These are phyloP conservation scores for Neoascochyta sp. DNA, from an alignment of 2,329 filamentous ascomycete genomes.

Conservation along the genomic window DNA sequence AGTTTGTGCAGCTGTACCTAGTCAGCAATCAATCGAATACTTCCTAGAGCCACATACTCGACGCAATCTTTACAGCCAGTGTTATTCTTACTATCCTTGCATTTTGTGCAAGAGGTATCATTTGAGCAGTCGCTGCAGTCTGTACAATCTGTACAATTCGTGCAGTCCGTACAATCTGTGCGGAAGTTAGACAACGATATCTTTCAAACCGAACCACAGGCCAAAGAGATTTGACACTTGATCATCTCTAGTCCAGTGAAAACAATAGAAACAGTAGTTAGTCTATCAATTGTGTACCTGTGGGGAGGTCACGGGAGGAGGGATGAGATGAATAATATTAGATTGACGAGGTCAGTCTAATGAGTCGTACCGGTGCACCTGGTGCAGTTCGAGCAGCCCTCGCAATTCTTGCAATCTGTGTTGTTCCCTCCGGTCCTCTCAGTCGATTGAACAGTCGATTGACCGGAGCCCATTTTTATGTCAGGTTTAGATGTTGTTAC, in stretches of 20 bases:
- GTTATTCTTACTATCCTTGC: background rate
- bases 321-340: background rate
- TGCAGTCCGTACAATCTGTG: conserved; percentile 2
- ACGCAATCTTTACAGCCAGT: conserved; percentile 1
- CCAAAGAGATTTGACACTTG: too few relatives aligned
- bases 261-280: background rate
- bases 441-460: too few relatives aligned
- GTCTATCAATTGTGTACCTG: background rate
- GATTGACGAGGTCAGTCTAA: too few relatives aligned
- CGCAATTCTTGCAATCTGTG: conserved; percentile 1
- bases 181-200: background rate
- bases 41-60: background rate
- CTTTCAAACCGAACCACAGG: background rate
- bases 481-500: too few relatives aligned
- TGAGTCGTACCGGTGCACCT: background rate
- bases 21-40: background rate
- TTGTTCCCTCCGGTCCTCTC: too few relatives aligned
- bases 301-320: background rate
- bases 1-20: conserved; percentile 5
- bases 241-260: background rate
- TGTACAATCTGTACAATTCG: conserved; percentile 1
- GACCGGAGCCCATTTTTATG: too few relatives aligned
- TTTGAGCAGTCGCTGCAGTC: background rate
- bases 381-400: conserved; percentile 2
- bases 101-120: too few relatives aligned